A percentile compares a stretch with the other conserved stretches of the same genome.
Conservation (phyloP, 371 early-diverging fungal species). For the Cokeromyces recurvatus region DNA sequence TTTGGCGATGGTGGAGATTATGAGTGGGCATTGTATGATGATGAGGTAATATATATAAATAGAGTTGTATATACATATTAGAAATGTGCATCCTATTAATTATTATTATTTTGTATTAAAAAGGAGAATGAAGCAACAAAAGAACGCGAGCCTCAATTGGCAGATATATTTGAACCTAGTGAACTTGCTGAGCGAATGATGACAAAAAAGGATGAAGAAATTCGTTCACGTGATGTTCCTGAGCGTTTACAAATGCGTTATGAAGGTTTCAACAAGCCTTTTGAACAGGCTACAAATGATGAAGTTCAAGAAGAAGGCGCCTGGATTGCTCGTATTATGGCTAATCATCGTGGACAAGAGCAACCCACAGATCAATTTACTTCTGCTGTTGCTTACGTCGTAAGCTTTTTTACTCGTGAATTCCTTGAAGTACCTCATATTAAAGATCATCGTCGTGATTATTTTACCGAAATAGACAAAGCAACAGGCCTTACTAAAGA, state of each 20-base stretch:
- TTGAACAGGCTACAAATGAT: slow-evolving; percentile 31
- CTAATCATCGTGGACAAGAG: slow-evolving; percentile 17
- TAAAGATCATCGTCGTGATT: slow-evolving; percentile 81
- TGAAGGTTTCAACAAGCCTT: slow-evolving; percentile 39
- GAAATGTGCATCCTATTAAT: not conserved
- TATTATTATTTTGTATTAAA: not conserved
- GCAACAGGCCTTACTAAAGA: slow-evolving; percentile 38
- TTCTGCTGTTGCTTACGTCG: slow-evolving; percentile 42
- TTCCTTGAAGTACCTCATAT: slow-evolving; percentile 92
- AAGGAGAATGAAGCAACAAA: slow-evolving; percentile 9
- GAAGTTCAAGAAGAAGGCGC: slow-evolving; percentile 59
- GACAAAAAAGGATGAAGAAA: slow-evolving; percentile 88
- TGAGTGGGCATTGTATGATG: slow-evolving; percentile 69
- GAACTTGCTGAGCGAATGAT: slow-evolving; percentile 86
- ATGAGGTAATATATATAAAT: slow-evolving; percentile 19
- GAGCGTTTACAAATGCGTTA: slow-evolving; percentile 86
- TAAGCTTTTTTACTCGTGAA: slow-evolving; percentile 71
- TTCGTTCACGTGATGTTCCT: slow-evolving; percentile 85
- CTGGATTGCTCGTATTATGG: slow-evolving; percentile 53
- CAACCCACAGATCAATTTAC: slow-evolving; percentile 26
- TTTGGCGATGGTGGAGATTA: slow-evolving; percentile 93
- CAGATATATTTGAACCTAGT: slow-evolving; percentile 87
- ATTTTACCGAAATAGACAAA: slow-evolving; percentile 53
- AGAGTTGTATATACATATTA: not conserved
- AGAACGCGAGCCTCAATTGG: slow-evolving; percentile 55